Conservation (phyloP, 2,329 filamentous ascomycete species). For the Didymella pinodella region DNA sequence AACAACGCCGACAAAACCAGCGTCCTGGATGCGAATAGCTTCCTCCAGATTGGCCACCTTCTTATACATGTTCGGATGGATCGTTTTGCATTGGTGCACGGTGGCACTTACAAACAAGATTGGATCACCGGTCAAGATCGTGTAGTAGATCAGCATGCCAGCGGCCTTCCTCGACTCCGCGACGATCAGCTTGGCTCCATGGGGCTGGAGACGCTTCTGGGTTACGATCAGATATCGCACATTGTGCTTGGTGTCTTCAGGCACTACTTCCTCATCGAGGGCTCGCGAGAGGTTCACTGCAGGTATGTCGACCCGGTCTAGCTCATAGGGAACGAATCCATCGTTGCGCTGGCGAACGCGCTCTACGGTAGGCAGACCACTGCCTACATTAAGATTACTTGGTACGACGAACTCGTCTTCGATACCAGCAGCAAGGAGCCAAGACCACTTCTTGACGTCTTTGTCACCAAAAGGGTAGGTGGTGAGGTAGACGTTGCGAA, state of each 20-base stretch:
- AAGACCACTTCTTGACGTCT: slow-evolving; percentile 37
- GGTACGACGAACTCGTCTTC: slow-evolving; percentile 27
- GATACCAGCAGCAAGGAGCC: slow-evolving; percentile 29
- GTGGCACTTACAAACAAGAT: slow-evolving; percentile 34
- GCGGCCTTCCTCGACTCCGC: slow-evolving; percentile 38
- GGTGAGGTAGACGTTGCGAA: slow-evolving; percentile 30
- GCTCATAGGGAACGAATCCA: slow-evolving; percentile 20
- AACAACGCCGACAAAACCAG: slow-evolving; percentile 29
- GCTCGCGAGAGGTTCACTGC: slow-evolving; percentile 34
- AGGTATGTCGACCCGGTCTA: slow-evolving; percentile 21
- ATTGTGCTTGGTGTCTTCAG: slow-evolving; percentile 25
- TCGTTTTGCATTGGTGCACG: slow-evolving; percentile 16
- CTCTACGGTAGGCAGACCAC: slow-evolving; percentile 10
- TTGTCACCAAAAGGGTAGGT: slow-evolving; percentile 37
- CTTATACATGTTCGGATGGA: slow-evolving; percentile 24
- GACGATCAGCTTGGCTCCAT: slow-evolving; percentile 29
- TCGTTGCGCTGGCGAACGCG: slow-evolving; percentile 15
- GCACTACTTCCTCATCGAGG: slow-evolving; percentile 27
- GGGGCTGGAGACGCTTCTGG: slow-evolving; percentile 20
- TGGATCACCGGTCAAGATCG: slow-evolving; percentile 31
- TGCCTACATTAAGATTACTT: slow-evolving; percentile 2
- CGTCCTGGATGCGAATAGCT: slow-evolving; percentile 13
- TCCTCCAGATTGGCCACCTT: slow-evolving; percentile 33
- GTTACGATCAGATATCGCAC: slow-evolving; percentile 30
- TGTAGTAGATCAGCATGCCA: slow-evolving; percentile 34